Evolutionary conservation across 106 monocot species (phyloP).

Genomic region (Acorus calamus): DNA sequence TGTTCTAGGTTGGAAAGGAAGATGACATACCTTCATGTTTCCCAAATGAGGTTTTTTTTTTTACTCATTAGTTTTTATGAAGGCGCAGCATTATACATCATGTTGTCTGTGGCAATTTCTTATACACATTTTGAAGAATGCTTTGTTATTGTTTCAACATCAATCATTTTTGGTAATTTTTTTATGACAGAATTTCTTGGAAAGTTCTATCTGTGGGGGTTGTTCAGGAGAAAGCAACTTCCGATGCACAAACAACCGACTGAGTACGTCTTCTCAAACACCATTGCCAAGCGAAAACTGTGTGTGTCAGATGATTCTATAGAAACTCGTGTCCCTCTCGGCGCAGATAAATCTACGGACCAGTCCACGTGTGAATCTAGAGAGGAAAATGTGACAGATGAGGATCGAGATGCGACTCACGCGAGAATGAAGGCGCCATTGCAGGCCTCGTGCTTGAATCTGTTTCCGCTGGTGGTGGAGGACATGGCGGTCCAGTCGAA

Average conservation of each 20-base stretch:
- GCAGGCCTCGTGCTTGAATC: background rate
- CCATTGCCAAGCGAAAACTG: background rate
- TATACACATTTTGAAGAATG: no score
- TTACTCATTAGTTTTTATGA: no score
- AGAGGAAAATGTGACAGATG: background rate
- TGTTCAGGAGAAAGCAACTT: constrained; percentile 3
- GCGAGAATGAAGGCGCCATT: background rate
- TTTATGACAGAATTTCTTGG: constrained; percentile 1
- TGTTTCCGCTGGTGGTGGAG: background rate
- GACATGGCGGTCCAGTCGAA: background rate
- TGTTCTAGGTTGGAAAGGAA: no score
- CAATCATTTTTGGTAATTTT: no score
- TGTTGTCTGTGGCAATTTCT: no score
- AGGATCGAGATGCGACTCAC: background rate
- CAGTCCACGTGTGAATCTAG: background rate
- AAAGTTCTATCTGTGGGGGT: constrained; percentile 10
- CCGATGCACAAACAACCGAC: background rate
- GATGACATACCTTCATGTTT: no score
- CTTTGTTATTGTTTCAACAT: no score
- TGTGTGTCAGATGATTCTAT: background rate
- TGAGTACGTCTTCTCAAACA: background rate
- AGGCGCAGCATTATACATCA: no score
- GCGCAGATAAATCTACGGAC: background rate
- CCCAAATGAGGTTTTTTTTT: no score
- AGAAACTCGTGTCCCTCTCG: background rate